A percentile compares a stretch with the other conserved stretches of the same genome.
phyloP scores from a whole-genome alignment of 176 grass and related monocot genomes.

The Hordeum vulgare region DNA sequence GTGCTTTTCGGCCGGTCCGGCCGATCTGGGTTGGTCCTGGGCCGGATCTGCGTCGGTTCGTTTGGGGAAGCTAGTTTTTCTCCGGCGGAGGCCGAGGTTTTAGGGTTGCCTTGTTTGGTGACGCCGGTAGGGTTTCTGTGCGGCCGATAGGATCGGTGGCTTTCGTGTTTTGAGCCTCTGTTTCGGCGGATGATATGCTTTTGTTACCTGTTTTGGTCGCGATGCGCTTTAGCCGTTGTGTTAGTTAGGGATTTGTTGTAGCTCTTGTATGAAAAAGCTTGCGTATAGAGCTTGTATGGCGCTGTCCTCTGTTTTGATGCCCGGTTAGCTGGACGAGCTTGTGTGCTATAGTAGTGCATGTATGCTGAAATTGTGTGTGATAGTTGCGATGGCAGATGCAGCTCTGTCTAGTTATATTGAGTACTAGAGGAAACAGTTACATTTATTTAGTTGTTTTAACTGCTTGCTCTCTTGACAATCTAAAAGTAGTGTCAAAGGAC shows the following conservation, averaged over 20 bases:
- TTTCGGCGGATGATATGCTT: no score
- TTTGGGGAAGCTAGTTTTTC: not conserved
- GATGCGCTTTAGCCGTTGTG: not conserved
- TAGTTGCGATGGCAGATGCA: not conserved
- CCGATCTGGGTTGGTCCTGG: not conserved
- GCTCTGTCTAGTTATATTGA: not conserved
- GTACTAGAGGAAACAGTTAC: not conserved
- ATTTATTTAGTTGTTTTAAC: not conserved
- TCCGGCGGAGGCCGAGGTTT: not conserved
- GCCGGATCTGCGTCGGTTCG: constrained; percentile 17
- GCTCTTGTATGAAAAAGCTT: not conserved
- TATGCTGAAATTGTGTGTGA: not conserved
- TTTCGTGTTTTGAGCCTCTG: not conserved
- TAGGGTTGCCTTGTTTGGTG: not conserved
- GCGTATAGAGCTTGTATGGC: not conserved
- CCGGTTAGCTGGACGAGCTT: not conserved
- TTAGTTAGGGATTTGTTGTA: not conserved
- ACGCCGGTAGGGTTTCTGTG: not conserved
- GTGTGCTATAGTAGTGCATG: not conserved
- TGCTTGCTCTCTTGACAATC: not conserved
- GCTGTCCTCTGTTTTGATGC: not conserved
- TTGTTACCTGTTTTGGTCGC: not conserved
- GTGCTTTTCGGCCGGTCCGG: not conserved
- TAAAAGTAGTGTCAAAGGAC: not conserved
- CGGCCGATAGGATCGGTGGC: not conserved